Evolutionary conservation across 2,329 filamentous ascomycete species (phyloP), one percentile per base, ranked within the genome.

Genomic region (Colletotrichum sp.): DNA sequence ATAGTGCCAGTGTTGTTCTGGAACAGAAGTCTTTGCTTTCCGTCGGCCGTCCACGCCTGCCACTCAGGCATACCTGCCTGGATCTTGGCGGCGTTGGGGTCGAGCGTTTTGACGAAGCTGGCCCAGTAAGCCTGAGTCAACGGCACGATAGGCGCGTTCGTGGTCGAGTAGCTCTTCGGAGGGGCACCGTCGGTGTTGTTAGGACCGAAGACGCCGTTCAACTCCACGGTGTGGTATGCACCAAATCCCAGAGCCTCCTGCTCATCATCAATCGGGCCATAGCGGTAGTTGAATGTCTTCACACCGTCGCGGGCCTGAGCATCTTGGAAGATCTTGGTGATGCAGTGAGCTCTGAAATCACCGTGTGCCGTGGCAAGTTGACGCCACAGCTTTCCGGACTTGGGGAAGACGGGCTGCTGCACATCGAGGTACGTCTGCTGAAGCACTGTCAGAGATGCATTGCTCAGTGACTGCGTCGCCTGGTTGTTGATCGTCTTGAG

Each of bases 71-170:
- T 90, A 60, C 85, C 85, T 0, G 87, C 87, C 1, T 78, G 44
- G 60, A 83, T 77, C 10, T 89, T 86, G 71, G 87, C 83, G 28
- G 68, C 69, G 16, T 96, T 96, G 0, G 94, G 94, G 81, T 96
- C 87, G 60, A 92, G 88, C 0, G 87, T 87, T 32, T 90, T 85
- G 76, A 96, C 92, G 81, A 96, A 96, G 79, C 92, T 94, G 3
- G 92, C 91, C 93, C 93, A 96, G 83, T 95, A 96, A 0, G 88
- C 89, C 81, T 95, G 93, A 28, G 94, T 89, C 0, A 93, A 83
- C 0, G 90, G 87, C 1, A 94, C 88, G 6, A 93, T 91, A 0
- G 81, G 81, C 2, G 86, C 88, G 78, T 95, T 95, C 15, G 84
- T 83, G 0, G 86, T 81, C 8, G 82, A 81, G 79, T 95, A 95